phyloP scores from a whole-genome alignment of 306 rosid genomes.

The Citrullus colocynthis region DNA sequence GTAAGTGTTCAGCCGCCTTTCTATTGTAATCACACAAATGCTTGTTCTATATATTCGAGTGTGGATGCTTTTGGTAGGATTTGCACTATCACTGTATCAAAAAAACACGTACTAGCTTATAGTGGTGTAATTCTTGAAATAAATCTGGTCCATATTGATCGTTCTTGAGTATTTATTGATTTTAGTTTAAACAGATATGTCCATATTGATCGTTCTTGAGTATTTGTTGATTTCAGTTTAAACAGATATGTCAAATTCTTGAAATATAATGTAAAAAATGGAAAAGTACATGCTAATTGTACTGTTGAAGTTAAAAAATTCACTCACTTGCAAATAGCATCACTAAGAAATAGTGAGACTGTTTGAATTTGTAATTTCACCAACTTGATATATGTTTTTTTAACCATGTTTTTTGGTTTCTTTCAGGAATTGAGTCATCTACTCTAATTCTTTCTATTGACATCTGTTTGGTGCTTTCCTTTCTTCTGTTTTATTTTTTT shows the following conservation, averaged over 20 bases:
- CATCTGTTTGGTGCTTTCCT: not conserved
- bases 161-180: not conserved
- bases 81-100: not conserved
- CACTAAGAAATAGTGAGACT: not conserved
- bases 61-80: not conserved
- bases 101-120: not conserved
- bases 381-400: not conserved
- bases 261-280: not conserved
- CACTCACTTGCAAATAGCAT: not conserved
- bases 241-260: not conserved
- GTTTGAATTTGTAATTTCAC: not conserved
- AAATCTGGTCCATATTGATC: not conserved
- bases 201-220: not conserved
- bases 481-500: not conserved
- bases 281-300: not conserved
- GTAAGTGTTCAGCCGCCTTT: slow-evolving; percentile 26
- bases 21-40: not conserved
- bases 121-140: not conserved
- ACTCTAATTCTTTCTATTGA: not conserved
- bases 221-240: not conserved
- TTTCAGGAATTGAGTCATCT: not conserved
- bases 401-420: not conserved
- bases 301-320: not conserved
- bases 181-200: not conserved
- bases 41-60: not conserved